Conservation (phyloP, 768 basidiomycete genomes). For the Macrolepiota fuliginosa region DNA sequence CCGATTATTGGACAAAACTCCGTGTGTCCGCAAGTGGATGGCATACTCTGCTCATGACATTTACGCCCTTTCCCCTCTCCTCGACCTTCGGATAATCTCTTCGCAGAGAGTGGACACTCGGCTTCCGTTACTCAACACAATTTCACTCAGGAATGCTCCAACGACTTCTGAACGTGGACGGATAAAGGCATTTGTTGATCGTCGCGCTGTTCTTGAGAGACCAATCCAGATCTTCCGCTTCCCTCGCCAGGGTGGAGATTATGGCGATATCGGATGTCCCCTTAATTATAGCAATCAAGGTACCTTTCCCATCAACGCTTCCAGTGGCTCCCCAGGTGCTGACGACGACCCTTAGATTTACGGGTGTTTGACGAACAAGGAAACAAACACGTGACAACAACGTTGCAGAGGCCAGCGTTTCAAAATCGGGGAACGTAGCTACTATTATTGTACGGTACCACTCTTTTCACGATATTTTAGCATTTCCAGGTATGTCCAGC, state of each 20-base stretch:
- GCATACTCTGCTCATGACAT: not conserved
- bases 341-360: not conserved
- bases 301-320: not conserved
- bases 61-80: not conserved
- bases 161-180: not conserved
- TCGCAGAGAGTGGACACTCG: not conserved
- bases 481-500: no score
- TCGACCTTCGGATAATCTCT: not conserved
- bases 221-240: not conserved
- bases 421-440: not conserved
- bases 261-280: not conserved
- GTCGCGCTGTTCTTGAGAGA: not conserved
- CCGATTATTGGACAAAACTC: not conserved
- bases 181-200: not conserved
- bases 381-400: not conserved
- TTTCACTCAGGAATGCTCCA: not conserved
- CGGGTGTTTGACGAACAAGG: not conserved
- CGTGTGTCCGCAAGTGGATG: not conserved
- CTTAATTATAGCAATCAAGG: not conserved
- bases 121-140: not conserved
- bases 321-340: not conserved
- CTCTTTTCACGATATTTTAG: no score
- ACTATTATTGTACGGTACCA: no score
- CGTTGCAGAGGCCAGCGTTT: not conserved
- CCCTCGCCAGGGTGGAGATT: not conserved